phyloP scores from a whole-genome alignment of 2,329 filamentous ascomycete species.

The Fusarium abutilonis region DNA sequence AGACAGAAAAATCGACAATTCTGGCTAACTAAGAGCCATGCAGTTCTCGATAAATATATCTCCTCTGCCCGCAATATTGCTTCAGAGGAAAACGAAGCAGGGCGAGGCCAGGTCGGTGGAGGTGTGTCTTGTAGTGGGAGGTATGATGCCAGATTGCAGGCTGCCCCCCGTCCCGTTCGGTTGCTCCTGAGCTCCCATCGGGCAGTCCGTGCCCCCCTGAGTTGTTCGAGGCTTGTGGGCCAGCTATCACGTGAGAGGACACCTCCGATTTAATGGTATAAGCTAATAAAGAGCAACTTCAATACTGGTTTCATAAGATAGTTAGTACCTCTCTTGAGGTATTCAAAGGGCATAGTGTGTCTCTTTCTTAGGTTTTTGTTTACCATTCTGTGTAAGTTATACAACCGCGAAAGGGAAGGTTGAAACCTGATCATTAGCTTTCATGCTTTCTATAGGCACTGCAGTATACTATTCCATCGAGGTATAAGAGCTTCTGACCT shows the following conservation, averaged over 20 bases:
- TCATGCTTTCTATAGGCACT: too few relatives aligned
- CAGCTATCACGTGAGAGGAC: constrained; percentile 44
- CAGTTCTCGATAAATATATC: constrained; percentile 36
- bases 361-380: too few relatives aligned
- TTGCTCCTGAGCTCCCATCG: constrained; percentile 47
- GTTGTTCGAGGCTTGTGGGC: constrained; percentile 37
- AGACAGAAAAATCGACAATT: constrained; percentile 34
- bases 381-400: too few relatives aligned
- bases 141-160: constrained; percentile 60
- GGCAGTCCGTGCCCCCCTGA: constrained; percentile 45
- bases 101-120: constrained; percentile 37
- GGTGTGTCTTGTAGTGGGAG: constrained; percentile 45
- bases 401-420: too few relatives aligned
- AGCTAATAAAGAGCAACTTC: not conserved
- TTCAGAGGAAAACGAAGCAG: constrained; percentile 40
- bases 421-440: too few relatives aligned
- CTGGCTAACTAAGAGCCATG: constrained; percentile 35
- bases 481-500: too few relatives aligned
- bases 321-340: too few relatives aligned
- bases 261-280: not conserved
- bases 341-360: too few relatives aligned
- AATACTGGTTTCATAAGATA: too few relatives aligned
- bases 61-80: constrained; percentile 48
- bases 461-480: too few relatives aligned
- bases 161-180: constrained; percentile 34